Conservation (phyloP, 371 early-diverging fungal genomes). For the Mortierella sp. region DNA sequence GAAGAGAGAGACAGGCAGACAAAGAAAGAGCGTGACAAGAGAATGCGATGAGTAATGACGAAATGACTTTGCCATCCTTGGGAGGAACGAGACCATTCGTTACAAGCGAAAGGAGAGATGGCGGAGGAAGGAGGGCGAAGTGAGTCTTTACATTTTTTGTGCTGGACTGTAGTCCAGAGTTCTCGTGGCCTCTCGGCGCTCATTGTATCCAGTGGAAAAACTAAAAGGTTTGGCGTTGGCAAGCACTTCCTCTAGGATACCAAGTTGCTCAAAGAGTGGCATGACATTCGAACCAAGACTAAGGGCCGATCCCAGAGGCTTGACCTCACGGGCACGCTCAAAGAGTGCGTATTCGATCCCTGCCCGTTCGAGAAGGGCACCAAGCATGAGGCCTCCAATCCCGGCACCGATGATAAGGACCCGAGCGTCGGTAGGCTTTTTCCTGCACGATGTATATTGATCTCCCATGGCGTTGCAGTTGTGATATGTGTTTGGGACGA, state of each 20-base stretch:
- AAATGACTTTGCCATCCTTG: no score
- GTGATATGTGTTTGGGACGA: background rate
- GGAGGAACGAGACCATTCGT: no score
- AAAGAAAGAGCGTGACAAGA: no score
- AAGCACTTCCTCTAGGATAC: slow-evolving; percentile 5
- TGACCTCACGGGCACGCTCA: slow-evolving; percentile 22
- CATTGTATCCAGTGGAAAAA: slow-evolving; percentile 28
- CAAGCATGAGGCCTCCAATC: slow-evolving; percentile 30
- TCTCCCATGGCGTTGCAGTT: background rate
- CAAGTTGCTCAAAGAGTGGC: slow-evolving; percentile 31
- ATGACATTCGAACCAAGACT: slow-evolving; percentile 28
- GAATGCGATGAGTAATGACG: no score
- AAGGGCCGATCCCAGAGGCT: slow-evolving; percentile 27
- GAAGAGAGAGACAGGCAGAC: no score
- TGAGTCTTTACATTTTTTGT: slow-evolving; percentile 20
- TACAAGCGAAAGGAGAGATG: no score
- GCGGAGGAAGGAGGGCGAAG: no score
- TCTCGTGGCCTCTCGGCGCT: slow-evolving; percentile 19
- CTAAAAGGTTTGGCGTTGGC: slow-evolving; percentile 19
- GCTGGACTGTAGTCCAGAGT: slow-evolving; percentile 25
- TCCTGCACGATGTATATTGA: background rate
- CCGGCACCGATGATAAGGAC: slow-evolving; percentile 36
- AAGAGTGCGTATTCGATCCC: slow-evolving; percentile 26
- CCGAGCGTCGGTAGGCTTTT: background rate
- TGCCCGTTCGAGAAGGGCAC: slow-evolving; percentile 21